Evolutionary conservation across 768 basidiomycete genomes (phyloP), one percentile per base, ranked within the genome.

Genomic region (Lentinula boryana): DNA sequence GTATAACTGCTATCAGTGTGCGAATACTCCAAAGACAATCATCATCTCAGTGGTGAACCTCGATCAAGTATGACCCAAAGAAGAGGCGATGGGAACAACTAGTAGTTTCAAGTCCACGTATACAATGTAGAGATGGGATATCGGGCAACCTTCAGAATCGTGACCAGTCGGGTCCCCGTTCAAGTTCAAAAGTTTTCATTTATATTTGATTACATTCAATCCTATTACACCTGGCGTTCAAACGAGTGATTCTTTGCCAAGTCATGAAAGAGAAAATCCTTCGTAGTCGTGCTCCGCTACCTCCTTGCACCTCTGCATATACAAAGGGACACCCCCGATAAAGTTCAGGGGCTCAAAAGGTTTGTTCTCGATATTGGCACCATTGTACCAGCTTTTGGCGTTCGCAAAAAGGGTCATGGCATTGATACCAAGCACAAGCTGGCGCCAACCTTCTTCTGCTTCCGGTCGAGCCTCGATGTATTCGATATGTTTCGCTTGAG

Each of bases 331-430:
- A 4, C 64, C 64, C 3, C 62, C 64, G 9, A 55, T 41, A 32
- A 51, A 65, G 41, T 49, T 65, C 51, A 63, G 31, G 1, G 56
- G 38, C 44, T 65, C 62, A 13, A 65, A 49, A 13, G 44, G 49
- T 35, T 65, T 65, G 18, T 63, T 63, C 8, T 63, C 60, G 6
- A 65, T 61, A 23, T 65, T 65, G 21, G 56, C 48, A 5, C 64
- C 64, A 12, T 53, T 61, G 33, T 63, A 65, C 64, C 64, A 65
- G 4, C 48, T 52, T 32, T 63, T 65, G 16, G 36, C 57, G 12
- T n/a, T 40, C 32, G 58, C 32, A 8, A 50, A 52, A 33, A 60
- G 48, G 2, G 49, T 52, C 38, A 41, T 60, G 12, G 44, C 10
- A 33, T 50, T 51, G 44, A 51, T 43, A 5, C 35, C 58, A 2